phyloP scores from a whole-genome alignment of 2,329 filamentous ascomycete species.

The Diplocarpon rosae region DNA sequence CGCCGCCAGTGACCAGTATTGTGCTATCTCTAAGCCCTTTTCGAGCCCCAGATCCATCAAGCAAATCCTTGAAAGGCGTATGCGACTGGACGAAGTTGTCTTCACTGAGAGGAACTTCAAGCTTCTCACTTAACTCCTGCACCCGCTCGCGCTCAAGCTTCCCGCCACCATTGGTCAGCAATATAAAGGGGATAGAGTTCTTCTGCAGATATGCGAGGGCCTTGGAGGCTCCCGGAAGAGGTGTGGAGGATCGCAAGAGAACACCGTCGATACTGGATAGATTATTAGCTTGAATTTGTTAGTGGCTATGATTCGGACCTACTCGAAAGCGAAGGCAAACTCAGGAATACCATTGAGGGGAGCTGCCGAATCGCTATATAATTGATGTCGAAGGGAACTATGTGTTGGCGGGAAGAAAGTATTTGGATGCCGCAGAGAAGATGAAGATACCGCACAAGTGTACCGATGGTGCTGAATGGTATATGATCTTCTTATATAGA shows the following conservation, averaged over 20 bases:
- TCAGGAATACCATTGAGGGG: too few species aligned
- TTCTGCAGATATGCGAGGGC: slow-evolving; percentile 63
- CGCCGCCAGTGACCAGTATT: slow-evolving; percentile 60
- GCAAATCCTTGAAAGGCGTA: slow-evolving; percentile 71
- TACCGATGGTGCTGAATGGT: too few species aligned
- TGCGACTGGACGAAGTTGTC: slow-evolving; percentile 80
- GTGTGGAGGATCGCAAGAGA: slow-evolving; percentile 70
- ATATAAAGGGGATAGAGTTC: slow-evolving; percentile 77
- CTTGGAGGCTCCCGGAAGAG: slow-evolving; percentile 67
- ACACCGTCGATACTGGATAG: slow-evolving; percentile 66
- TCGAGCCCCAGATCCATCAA: slow-evolving; percentile 44
- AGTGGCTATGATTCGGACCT: slow-evolving; percentile 17
- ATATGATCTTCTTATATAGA: too few species aligned
- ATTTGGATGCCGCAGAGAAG: too few species aligned
- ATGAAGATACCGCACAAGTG: too few species aligned
- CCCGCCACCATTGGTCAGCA: slow-evolving; percentile 92
- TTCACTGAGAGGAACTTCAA: slow-evolving; percentile 52
- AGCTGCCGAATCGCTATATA: too few species aligned
- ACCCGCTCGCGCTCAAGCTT: slow-evolving; percentile 68
- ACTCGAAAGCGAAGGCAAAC: slow-evolving; percentile 48
- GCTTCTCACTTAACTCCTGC: slow-evolving; percentile 53
- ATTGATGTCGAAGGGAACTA: too few species aligned
- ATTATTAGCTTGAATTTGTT: slow-evolving; percentile 5
- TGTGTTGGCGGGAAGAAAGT: too few species aligned
- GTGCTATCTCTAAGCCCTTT: slow-evolving; percentile 48